These are phyloP conservation scores for Zygoascus hellenicus DNA, from an alignment of 1,139 yeast species.

Conservation along the genomic window DNA sequence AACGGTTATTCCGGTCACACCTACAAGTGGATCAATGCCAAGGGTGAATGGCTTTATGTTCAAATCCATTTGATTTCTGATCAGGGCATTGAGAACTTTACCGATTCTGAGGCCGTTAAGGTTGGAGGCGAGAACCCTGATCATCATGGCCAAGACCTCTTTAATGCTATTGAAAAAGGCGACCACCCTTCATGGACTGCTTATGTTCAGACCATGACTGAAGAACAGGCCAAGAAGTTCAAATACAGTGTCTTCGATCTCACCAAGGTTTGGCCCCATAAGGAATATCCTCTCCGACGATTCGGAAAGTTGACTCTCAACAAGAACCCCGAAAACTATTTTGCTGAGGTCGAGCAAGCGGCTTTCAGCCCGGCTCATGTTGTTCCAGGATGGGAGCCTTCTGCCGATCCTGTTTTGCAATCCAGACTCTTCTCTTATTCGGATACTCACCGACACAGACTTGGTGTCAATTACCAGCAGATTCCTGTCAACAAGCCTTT, in stretches of 20 bases:
- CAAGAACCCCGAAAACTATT: conserved; percentile 70
- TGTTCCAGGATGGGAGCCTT: conserved; percentile 77
- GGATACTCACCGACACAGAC: conserved; percentile 68
- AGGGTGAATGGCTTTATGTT: conserved; percentile 60
- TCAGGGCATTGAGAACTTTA: conserved; percentile 55
- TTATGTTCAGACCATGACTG: conserved; percentile 68
- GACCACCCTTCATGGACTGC: conserved; percentile 60
- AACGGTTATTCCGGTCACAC: conserved; percentile 76
- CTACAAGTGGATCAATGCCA: conserved; percentile 59
- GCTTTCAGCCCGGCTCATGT: conserved; percentile 81
- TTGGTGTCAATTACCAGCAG: conserved; percentile 65
- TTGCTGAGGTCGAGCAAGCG: conserved; percentile 77
- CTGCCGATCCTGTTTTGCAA: conserved; percentile 84
- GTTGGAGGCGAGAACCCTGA: conserved; percentile 60
- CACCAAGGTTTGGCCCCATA: conserved; percentile 79
- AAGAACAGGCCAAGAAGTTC: conserved; percentile 55
- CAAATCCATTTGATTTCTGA: conserved; percentile 61
- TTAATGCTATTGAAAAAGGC: conserved; percentile 52
- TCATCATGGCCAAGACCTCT: conserved; percentile 52
- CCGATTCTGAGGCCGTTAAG: conserved; percentile 51
- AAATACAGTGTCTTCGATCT: conserved; percentile 55
- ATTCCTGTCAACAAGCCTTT: conserved; percentile 63
- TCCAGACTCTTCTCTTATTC: conserved; percentile 80
- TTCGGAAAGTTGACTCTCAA: conserved; percentile 66
- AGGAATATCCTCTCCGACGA: conserved; percentile 66